These are phyloP conservation scores for Hansenula sp. DNA, from an alignment of 1,139 yeast genomes.

Conservation along the genomic window DNA sequence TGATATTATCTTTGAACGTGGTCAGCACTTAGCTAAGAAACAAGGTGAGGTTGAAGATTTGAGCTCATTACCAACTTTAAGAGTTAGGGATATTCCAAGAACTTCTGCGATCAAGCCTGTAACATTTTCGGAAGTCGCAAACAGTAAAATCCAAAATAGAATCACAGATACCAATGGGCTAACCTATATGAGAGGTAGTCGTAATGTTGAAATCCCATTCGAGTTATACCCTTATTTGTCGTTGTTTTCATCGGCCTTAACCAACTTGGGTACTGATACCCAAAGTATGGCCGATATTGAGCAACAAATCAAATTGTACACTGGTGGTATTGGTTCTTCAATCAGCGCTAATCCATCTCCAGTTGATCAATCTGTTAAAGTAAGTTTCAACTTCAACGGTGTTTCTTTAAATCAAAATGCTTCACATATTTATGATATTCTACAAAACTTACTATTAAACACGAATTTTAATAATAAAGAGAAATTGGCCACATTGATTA, in stretches of 20 bases:
- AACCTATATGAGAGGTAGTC: constrained; percentile 62
- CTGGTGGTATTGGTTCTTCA: constrained; percentile 78
- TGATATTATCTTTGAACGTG: constrained; percentile 55
- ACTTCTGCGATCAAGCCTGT: constrained; percentile 40
- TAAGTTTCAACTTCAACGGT: constrained; percentile 61
- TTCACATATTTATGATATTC: constrained; percentile 54
- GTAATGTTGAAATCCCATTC: constrained; percentile 53
- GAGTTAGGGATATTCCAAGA: constrained; percentile 67
- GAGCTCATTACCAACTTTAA: constrained; percentile 74
- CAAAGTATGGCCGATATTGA: constrained; percentile 79
- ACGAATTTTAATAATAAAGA: constrained; percentile 65
- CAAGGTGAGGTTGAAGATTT: constrained; percentile 73
- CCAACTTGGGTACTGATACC: constrained; percentile 74
- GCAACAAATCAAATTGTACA: constrained; percentile 72
- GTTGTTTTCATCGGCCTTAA: constrained; percentile 72
- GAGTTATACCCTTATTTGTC: constrained; percentile 69
- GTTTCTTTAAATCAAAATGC: constrained; percentile 71
- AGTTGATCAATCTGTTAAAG: constrained; percentile 26
- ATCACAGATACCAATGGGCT: constrained; percentile 72
- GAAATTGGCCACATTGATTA: constrained; percentile 70
- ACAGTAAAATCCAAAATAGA: constrained; percentile 33
- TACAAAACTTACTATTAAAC: constrained; percentile 62
- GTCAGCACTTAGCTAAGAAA: constrained; percentile 51
- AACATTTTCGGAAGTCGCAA: constrained; percentile 27
- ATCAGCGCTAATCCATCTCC: constrained; percentile 59